Conservation (phyloP, 768 basidiomycete species). For the Lactarius pseudohatsudake region DNA sequence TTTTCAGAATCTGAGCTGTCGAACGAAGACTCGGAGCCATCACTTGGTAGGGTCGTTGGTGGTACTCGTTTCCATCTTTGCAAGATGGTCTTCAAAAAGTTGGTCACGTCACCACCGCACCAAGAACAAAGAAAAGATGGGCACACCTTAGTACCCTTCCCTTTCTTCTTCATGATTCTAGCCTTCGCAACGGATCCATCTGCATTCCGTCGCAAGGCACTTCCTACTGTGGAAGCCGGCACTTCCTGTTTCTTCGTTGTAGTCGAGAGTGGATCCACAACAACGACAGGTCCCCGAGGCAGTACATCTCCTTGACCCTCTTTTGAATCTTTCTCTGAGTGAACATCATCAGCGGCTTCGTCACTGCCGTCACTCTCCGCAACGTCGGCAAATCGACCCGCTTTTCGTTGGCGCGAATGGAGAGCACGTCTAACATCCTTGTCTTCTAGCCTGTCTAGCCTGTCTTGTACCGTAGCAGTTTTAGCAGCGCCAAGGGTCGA, state of each 20-base stretch:
- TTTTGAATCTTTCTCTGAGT: neutral
- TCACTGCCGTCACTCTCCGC: constrained; percentile 20
- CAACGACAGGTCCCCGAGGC: constrained; percentile 10
- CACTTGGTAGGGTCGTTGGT: constrained; percentile 34
- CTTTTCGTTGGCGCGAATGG: constrained; percentile 53
- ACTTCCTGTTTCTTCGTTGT: constrained; percentile 28
- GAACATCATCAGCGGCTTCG: neutral
- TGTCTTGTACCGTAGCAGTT: constrained; percentile 57
- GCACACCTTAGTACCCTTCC: constrained; percentile 47
- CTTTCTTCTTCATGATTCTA: constrained; percentile 44
- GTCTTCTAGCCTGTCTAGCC: constrained; percentile 58
- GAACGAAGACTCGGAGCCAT: constrained; percentile 59
- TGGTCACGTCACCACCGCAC: neutral
- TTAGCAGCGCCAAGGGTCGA: constrained; percentile 81
- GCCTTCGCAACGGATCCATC: constrained; percentile 61
- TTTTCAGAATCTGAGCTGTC: constrained; percentile 80
- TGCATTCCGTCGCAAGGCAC: constrained; percentile 62
- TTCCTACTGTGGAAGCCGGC: constrained; percentile 46
- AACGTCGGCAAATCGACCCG: constrained; percentile 30
- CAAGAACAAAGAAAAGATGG: constrained; percentile 8
- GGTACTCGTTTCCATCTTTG: constrained; percentile 50
- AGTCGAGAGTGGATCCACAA: constrained; percentile 9
- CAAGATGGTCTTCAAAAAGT: constrained; percentile 39
- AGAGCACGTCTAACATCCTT: constrained; percentile 53
- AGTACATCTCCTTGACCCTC: constrained; percentile 5